These are phyloP conservation scores for Entomortierella chlamydospora DNA, from an alignment of 192 early-diverging fungal species.

Conservation along the genomic window DNA sequence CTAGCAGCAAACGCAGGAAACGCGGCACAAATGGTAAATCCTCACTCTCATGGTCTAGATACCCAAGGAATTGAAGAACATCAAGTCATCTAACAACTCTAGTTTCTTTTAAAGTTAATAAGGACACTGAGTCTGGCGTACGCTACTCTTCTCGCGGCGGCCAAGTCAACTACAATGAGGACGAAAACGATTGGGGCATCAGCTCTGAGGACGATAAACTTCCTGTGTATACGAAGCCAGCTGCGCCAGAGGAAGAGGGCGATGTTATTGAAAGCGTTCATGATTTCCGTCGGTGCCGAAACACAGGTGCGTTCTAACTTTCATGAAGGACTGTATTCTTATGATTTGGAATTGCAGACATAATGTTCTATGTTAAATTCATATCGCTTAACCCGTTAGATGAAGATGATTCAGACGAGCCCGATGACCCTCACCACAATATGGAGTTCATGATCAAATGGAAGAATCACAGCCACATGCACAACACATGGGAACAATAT, in stretches of 20 bases:
- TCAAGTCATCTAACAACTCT: not conserved
- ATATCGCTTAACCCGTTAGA: slow-evolving; percentile 5
- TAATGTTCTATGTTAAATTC: slow-evolving; percentile 2
- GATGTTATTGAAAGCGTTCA: slow-evolving; percentile 70
- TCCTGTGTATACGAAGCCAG: slow-evolving; percentile 32
- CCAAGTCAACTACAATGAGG: slow-evolving; percentile 53
- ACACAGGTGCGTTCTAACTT: slow-evolving; percentile 34
- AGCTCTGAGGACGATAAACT: slow-evolving; percentile 54
- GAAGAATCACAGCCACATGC: slow-evolving; percentile 90
- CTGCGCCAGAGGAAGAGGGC: slow-evolving; percentile 58
- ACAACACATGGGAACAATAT: slow-evolving; percentile 90
- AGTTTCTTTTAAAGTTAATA: slow-evolving; percentile 14
- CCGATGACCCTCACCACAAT: slow-evolving; percentile 63
- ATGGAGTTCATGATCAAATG: slow-evolving; percentile 95
- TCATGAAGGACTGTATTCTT: not conserved
- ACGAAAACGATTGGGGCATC: slow-evolving; percentile 53
- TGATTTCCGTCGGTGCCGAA: slow-evolving; percentile 57
- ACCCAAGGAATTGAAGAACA: not conserved
- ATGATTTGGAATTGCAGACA: not conserved
- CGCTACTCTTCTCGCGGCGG: slow-evolving; percentile 49
- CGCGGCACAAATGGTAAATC: slow-evolving; percentile 17
- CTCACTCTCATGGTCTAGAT: too few species aligned
- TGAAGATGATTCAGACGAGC: slow-evolving; percentile 42
- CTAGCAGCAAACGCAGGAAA: slow-evolving; percentile 29
- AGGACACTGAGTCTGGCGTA: slow-evolving; percentile 31